Percentiles rank a stretch among this genome's conserved stretches.
phyloP scores from a whole-genome alignment of 1,139 yeast species.

The Debaryomyces singareniensis region DNA sequence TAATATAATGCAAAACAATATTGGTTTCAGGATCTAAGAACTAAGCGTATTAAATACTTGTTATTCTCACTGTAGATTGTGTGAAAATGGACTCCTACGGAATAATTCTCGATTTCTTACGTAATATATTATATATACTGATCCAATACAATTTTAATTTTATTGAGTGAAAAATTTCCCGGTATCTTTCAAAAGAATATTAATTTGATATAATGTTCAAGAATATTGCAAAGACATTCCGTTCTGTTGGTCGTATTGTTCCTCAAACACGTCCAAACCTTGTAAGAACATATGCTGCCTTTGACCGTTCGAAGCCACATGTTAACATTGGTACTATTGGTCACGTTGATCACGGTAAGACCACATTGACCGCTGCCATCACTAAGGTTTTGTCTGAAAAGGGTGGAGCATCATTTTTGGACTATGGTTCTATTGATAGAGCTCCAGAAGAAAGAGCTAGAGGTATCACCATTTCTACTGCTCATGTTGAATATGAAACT shows the following conservation, averaged over 20 bases:
- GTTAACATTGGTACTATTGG: slow-evolving; percentile 88
- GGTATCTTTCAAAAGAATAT: neutral
- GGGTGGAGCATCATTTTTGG: slow-evolving; percentile 93
- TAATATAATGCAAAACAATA: neutral
- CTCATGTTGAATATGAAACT: slow-evolving; percentile 94
- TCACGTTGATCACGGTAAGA: slow-evolving; percentile 98
- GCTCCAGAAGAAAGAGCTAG: slow-evolving; percentile 99
- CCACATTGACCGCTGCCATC: slow-evolving; percentile 97
- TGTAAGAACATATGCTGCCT: slow-evolving; percentile 55
- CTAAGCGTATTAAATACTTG: no score
- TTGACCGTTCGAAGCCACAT: slow-evolving; percentile 92
- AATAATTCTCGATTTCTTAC: no score
- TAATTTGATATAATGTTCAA: slow-evolving; percentile 14
- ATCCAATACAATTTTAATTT: no score
- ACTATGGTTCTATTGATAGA: slow-evolving; percentile 89
- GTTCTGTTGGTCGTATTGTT: slow-evolving; percentile 12
- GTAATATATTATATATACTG: no score
- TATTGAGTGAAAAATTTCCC: slow-evolving; percentile 1
- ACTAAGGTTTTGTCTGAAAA: slow-evolving; percentile 84
- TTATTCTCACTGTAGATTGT: no score
- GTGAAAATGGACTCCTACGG: no score
- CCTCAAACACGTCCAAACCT: slow-evolving; percentile 20
- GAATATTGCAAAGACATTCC: slow-evolving; percentile 15
- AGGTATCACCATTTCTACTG: slow-evolving; percentile 98
- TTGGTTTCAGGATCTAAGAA: no score